These are phyloP conservation scores for Mycena chlorophos DNA, from an alignment of 768 basidiomycete species.

Conservation along the genomic window DNA sequence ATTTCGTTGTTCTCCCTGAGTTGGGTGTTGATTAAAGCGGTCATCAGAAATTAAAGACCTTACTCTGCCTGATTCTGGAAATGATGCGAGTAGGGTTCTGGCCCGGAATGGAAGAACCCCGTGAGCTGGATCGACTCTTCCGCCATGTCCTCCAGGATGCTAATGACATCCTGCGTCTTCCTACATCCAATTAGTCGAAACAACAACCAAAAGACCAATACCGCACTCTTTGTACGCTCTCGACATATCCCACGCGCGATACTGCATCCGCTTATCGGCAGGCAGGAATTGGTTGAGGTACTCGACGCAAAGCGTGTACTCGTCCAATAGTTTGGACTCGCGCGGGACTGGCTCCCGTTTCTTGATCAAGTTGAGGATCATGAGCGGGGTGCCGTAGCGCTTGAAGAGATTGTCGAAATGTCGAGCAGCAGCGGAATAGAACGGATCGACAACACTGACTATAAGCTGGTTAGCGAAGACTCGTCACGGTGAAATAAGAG, in stretches of 20 bases:
- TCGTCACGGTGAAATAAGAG: neutral
- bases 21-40: neutral
- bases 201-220: neutral
- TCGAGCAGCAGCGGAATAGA: constrained; percentile 86
- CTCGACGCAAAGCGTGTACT: constrained; percentile 87
- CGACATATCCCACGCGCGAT: constrained; percentile 96
- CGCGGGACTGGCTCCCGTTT: constrained; percentile 73
- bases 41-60: constrained; percentile 15
- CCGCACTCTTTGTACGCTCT: constrained; percentile 89
- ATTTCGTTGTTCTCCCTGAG: constrained; percentile 29
- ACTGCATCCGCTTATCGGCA: constrained; percentile 79
- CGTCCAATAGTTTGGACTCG: constrained; percentile 86
- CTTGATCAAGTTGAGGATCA: constrained; percentile 94
- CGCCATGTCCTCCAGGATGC: constrained; percentile 90
- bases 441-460: constrained; percentile 95
- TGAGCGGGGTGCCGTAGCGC: constrained; percentile 87
- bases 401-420: constrained; percentile 92
- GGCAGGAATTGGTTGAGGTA: constrained; percentile 97
- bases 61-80: constrained; percentile 48
- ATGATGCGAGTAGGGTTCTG: constrained; percentile 77
- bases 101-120: constrained; percentile 92
- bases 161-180: constrained; percentile 94
- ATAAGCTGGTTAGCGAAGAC: constrained; percentile 5
- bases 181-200: constrained; percentile 37
- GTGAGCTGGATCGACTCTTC: constrained; percentile 92